A percentile compares a stretch with the other conserved stretches of the same genome.
These are phyloP conservation scores for Metarhizium humberi DNA, from an alignment of 2,329 filamentous ascomycete species.

Conservation along the genomic window DNA sequence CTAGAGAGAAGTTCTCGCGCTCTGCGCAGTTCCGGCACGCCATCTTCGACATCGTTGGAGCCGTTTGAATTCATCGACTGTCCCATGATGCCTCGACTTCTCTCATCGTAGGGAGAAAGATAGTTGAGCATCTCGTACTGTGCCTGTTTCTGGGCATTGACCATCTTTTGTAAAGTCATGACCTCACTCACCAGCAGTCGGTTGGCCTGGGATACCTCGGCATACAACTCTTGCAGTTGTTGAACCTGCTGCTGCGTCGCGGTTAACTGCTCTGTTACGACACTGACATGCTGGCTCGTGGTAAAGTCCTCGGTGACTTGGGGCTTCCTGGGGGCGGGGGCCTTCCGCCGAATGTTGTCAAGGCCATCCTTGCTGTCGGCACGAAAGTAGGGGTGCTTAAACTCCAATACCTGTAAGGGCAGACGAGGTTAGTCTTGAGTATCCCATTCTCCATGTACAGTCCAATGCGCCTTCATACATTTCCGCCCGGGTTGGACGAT, in stretches of 20 bases:
- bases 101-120: conserved; percentile 37
- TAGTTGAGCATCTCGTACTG: conserved; percentile 49
- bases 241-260: conserved; percentile 92
- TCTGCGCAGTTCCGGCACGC: conserved; percentile 43
- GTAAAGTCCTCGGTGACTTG: conserved; percentile 61
- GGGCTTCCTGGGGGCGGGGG: conserved; percentile 77
- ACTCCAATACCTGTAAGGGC: conserved; percentile 53
- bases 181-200: conserved; percentile 54
- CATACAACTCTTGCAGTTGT: conserved; percentile 73
- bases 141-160: conserved; percentile 48
- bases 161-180: conserved; percentile 49
- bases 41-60: conserved; percentile 37
- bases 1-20: conserved; percentile 47
- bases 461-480: conserved; percentile 17
- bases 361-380: conserved; percentile 92
- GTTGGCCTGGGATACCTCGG: conserved; percentile 61
- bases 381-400: conserved; percentile 94
- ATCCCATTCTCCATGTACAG: background rate
- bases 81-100: conserved; percentile 26
- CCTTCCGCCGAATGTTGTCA: conserved; percentile 93
- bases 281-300: conserved; percentile 77
- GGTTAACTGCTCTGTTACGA: conserved; percentile 78
- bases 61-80: conserved; percentile 24
- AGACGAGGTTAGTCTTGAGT: conserved; percentile 4
- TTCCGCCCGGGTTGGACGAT: conserved; percentile 23